Evolutionary conservation across 768 basidiomycete genomes (phyloP).

Genomic region (Termitomyces sp.): DNA sequence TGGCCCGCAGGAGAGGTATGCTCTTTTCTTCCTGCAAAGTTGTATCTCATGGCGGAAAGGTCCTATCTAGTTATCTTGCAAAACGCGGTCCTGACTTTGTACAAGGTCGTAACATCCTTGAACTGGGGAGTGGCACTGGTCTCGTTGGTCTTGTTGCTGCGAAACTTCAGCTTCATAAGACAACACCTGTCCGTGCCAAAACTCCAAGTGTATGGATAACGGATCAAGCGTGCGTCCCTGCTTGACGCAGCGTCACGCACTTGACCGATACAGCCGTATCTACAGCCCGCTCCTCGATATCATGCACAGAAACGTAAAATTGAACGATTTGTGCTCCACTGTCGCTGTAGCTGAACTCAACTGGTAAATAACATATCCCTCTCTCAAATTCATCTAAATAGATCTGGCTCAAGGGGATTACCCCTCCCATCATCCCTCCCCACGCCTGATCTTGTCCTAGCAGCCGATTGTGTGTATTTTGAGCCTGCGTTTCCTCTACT

Average conservation of each 20-base stretch:
- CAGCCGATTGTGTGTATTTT: constrained; percentile 95
- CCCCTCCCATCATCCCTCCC: constrained; percentile 42
- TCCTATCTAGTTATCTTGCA: constrained; percentile 72
- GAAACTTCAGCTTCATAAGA: constrained; percentile 29
- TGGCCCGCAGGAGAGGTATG: constrained; percentile 91
- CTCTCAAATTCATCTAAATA: constrained; percentile 3
- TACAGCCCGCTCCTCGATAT: constrained; percentile 69
- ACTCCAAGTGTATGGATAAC: constrained; percentile 68
- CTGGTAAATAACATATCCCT: constrained; percentile 49
- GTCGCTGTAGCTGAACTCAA: constrained; percentile 70
- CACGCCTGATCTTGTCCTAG: constrained; percentile 67
- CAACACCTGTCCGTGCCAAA: constrained; percentile 29
- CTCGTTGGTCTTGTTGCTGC: constrained; percentile 86
- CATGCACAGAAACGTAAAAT: constrained; percentile 67
- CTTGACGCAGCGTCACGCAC: background rate
- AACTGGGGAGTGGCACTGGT: constrained; percentile 90
- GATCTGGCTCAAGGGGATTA: constrained; percentile 51
- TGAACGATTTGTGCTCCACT: constrained; percentile 53
- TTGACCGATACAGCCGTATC: background rate
- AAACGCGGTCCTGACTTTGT: constrained; percentile 47
- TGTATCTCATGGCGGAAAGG: constrained; percentile 36
- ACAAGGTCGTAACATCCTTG: constrained; percentile 55
- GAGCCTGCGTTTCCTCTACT: constrained; percentile 90
- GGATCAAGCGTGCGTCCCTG: constrained; percentile 76
- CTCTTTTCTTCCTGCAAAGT: constrained; percentile 2